These are phyloP conservation scores for Jackrogersella multiformis DNA, from an alignment of 495 filamentous ascomycete genomes.

Conservation along the genomic window DNA sequence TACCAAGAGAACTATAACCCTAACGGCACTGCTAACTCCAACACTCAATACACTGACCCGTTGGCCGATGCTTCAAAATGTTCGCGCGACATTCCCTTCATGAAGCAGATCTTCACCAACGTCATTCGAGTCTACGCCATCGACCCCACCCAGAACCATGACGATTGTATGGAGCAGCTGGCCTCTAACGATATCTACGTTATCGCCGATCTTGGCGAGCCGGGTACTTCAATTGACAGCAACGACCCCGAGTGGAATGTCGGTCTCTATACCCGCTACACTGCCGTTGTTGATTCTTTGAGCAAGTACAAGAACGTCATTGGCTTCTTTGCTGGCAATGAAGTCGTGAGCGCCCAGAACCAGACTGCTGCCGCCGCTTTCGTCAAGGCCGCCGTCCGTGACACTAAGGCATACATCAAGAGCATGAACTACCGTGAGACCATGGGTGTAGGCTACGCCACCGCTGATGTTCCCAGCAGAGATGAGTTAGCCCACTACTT, in stretches of 20 bases:
- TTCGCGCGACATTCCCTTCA: conserved; percentile 80
- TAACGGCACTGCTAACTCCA: conserved; percentile 49
- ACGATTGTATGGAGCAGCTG: conserved; percentile 82
- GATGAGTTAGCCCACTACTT: conserved; percentile 85
- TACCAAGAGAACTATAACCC: conserved; percentile 73
- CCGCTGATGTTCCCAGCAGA: conserved; percentile 84
- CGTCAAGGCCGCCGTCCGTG: conserved; percentile 95
- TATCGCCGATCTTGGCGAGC: conserved; percentile 86
- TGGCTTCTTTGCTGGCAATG: conserved; percentile 98
- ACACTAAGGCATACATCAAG: conserved; percentile 95
- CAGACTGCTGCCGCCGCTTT: conserved; percentile 89
- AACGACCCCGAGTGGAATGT: conserved; percentile 78
- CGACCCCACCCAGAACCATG: conserved; percentile 79
- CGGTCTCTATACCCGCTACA: conserved; percentile 79
- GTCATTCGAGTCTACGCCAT: conserved; percentile 93
- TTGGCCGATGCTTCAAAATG: conserved; percentile 76
- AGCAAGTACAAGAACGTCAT: conserved; percentile 84
- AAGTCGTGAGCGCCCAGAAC: conserved; percentile 82
- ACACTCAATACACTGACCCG: conserved; percentile 66
- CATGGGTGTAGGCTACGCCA: conserved; percentile 84
- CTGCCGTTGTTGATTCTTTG: conserved; percentile 80
- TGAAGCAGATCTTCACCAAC: conserved; percentile 83
- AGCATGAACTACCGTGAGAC: conserved; percentile 64
- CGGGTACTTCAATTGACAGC: conserved; percentile 82
- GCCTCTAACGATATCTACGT: conserved; percentile 92